Evolutionary conservation across 2,329 filamentous ascomycete species (phyloP), one percentile per base, ranked within the genome.

Genomic region (Colletotrichum tanaceti): DNA sequence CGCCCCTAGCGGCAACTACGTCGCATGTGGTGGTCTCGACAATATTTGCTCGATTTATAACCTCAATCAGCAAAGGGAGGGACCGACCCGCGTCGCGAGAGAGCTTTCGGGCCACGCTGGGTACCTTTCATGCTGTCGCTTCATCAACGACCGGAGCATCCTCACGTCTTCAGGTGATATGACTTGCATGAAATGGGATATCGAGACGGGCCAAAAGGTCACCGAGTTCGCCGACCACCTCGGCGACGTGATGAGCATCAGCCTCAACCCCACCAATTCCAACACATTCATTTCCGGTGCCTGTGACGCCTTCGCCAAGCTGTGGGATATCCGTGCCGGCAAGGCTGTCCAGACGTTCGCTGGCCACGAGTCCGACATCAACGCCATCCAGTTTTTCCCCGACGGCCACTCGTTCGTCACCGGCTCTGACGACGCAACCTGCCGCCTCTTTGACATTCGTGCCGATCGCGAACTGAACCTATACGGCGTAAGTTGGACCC

Each of bases 11-110:
- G 96, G 96, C 65, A 99, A 99, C 85, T 99, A 95, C 79, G 96
- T 99, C 68, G 96, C 96, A 65, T 99, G 96, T 79, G 96, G 96
- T 87, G 96, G 96, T 85, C 89, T 98, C 72, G 96, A 99, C 84
- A 99, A 99, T 83, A 98, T 99, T 79, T 98, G 96, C 87, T 98
- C 95, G 76, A 98, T 99, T 80, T 99, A 99, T 87, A 99, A 98
- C 82, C 89, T 99, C 71, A 98, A 97, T 72, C 94, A 96, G 72
- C 89, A 90, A 79, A 89, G 95, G 75, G 96, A 99, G 81, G 96
- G 95, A n/a, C 96, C 96, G 11, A 98, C 96, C 53, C 92, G 96
- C 71, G 96, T 98, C 71, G 95, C 95, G 72, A 91, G 95, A 73
- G 96, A 99, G 82, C 87, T 99, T 57, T 98, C 96, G 39, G 96